phyloP scores from a whole-genome alignment of 1,284 basidiomycete genomes.

The Fomitopsis pinicola region DNA sequence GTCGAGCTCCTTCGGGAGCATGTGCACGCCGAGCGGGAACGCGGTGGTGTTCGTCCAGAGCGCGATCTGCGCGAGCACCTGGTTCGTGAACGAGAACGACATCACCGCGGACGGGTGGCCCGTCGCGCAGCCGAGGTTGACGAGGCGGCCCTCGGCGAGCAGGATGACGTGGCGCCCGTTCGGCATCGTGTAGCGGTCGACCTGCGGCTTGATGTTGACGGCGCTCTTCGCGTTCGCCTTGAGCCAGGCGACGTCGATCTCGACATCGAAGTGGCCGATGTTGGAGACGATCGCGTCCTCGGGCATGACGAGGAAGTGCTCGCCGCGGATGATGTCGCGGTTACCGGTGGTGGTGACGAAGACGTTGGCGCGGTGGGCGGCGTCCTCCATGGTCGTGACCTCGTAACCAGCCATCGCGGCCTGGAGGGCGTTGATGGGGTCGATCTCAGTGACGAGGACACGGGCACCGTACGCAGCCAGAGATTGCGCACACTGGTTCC shows the following conservation, averaged over 20 bases:
- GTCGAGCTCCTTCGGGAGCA: slow-evolving; percentile 96
- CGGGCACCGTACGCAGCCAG: slow-evolving; percentile 96
- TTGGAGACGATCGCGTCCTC: slow-evolving; percentile 99
- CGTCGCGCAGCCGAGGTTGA: slow-evolving; percentile 93
- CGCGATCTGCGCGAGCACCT: slow-evolving; percentile 97
- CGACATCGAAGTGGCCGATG: slow-evolving; percentile 98
- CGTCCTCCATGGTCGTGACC: slow-evolving; percentile 98
- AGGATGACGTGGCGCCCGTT: slow-evolving; percentile 94
- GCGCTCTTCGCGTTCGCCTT: slow-evolving; percentile 87
- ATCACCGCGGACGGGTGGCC: slow-evolving; percentile 98
- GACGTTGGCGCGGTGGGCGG: slow-evolving; percentile 84
- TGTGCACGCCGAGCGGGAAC: slow-evolving; percentile 94
- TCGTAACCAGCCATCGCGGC: slow-evolving; percentile 99
- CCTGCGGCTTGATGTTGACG: slow-evolving; percentile 98
- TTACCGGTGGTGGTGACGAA: slow-evolving; percentile 99
- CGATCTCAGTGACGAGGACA: slow-evolving; percentile 96
- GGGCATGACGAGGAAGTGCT: slow-evolving; percentile 93
- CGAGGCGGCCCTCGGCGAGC: slow-evolving; percentile 97
- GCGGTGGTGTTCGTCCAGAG: slow-evolving; percentile 91
- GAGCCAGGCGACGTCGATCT: slow-evolving; percentile 99
- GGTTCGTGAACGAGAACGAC: slow-evolving; percentile 99
- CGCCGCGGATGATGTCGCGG: slow-evolving; percentile 93
- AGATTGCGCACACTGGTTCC: slow-evolving; percentile 87
- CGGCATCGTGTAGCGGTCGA: slow-evolving; percentile 95
- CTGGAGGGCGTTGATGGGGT: slow-evolving; percentile 99